Conservation (phyloP, 2,329 filamentous ascomycete genomes). For the Clonostachys solani region DNA sequence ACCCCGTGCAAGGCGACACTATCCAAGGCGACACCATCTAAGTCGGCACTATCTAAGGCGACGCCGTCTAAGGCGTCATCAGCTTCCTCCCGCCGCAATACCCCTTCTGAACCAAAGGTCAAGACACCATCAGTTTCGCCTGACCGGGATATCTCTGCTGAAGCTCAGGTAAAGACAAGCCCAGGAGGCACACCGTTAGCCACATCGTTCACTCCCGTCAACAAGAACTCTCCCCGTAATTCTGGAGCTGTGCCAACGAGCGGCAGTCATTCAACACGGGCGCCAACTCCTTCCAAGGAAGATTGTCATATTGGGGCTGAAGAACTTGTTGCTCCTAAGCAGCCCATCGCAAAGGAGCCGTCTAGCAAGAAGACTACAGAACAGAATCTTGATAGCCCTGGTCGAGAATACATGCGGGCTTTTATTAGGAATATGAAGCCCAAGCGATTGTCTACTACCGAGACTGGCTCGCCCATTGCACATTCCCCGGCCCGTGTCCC, state of each 20-base stretch:
- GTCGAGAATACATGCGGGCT: constrained; percentile 24
- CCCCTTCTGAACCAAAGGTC: too few species aligned
- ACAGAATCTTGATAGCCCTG: constrained; percentile 22
- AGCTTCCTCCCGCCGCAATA: too few species aligned
- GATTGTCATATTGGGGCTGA: not conserved
- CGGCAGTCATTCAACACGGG: too few species aligned
- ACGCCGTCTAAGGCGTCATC: too few species aligned
- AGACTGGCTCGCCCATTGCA: constrained; percentile 22
- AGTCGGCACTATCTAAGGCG: too few species aligned
- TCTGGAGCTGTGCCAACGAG: too few species aligned
- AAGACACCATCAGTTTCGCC: too few species aligned
- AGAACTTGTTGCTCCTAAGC: not conserved
- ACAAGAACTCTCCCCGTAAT: constrained; percentile 1
- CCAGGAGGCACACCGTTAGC: constrained; percentile 4
- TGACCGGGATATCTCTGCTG: not conserved
- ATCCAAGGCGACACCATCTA: too few species aligned
- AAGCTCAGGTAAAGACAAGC: not conserved
- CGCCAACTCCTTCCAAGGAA: too few species aligned
- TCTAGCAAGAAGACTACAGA: not conserved
- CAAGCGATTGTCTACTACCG: constrained; percentile 17
- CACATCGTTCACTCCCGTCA: constrained; percentile 18
- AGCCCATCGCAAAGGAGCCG: not conserved
- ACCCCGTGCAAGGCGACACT: too few species aligned
- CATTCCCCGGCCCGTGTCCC: constrained; percentile 16
- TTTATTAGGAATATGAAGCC: constrained; percentile 27